Evolutionary conservation across 1,284 basidiomycete species (phyloP), one percentile per base, ranked within the genome.

Genomic region (Phaffia rhodozyma): DNA sequence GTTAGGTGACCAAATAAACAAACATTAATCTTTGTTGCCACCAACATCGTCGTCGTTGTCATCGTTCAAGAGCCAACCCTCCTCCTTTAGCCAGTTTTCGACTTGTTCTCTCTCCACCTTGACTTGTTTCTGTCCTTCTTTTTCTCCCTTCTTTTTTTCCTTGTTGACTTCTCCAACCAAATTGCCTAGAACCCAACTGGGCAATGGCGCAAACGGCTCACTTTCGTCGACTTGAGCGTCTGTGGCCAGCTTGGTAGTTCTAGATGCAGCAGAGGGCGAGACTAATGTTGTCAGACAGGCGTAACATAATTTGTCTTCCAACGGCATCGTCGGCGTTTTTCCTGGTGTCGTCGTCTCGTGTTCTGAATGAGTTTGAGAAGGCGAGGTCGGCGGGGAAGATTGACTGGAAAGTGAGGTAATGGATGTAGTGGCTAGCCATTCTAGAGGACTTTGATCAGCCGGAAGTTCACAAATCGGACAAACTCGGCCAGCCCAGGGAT

Each of bases 221-320:
- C 21, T 47, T 18, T 55, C 59, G 18, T 34, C 30, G 34, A 57
- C 53, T 23, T 57, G 60, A 7, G 64, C 60, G 1, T 65, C 65
- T 1, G 68, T 66, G 13, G 71, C 68, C 13, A 67, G 60, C 16
- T 55, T 60, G 13, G 21, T 65, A 18, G 58, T 61, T 32, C 61
- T 55, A 0, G 61, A 54, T n/a, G 61, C 61, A 49, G 54, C 62
- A 16, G 67, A 62, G 16, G 68, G 66, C n/a, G 73, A 71, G 1
- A 84, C 85, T 51, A 89, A 75, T 0, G 82, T 84, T 5, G 86
- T 85, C 66, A 85, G 80, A 69, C 87, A 90, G 11, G 83, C 79
- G 71, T 90, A 89, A 71, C 87, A 90, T 1, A 90, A 77, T 38
- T 77, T 70, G 0, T 77, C 73, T 1, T 81, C 78, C 29, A 87